Base-by-base conservation (phyloP, 2,329 filamentous ascomycete species). In the Fusarium sp. region DNA sequence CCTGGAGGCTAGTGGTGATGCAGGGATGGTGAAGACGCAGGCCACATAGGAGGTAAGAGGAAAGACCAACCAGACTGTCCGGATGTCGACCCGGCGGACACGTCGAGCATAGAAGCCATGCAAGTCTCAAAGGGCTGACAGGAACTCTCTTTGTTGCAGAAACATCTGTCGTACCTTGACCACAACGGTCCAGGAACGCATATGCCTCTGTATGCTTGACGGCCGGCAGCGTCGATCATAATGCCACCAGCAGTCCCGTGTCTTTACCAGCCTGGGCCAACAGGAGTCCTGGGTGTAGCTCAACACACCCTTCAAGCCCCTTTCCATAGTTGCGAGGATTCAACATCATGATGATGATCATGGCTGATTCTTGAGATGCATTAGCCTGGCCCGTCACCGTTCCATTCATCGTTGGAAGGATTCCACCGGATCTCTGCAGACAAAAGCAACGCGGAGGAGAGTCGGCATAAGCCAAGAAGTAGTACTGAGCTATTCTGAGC, bases 21-120 rank as follows among this genome's bases (percentile, higher is more conserved):
- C 64, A 70, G 31, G 60, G 40, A 53, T 55, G 50, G 38, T 9
- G 64, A 65, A 46, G 40, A 64, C 57, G 31, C 20, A 33, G 18
- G 31, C 31, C 29, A 51, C 40, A 65, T 31, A 49, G 53, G 53
- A 56, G 58, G 44, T 55, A 57, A 56, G 54, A 46, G 40, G 38
- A 40, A 34, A 50, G 54, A 38, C 51, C 40, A 42, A 65, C 50
- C 42, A 61, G 53, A 40, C 40, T 31, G 25, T 16, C 16, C 64
- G 64, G 68, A 59, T 36, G 46, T 46, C 36, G 54, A 50, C 25
- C 65, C 64, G 51, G 34, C 44, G 31, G 42, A 40, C 51, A 44
- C 25, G 44, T 42, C 34, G 36, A 51, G n/a, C 40, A 49, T 33
- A 31, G 25, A 16, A 46, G 40, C 44, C n/a, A 58, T 56, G 62